Evolutionary conservation across 2,329 filamentous ascomycete genomes (phyloP).

Genomic region (Cryphonectria naterciae): DNA sequence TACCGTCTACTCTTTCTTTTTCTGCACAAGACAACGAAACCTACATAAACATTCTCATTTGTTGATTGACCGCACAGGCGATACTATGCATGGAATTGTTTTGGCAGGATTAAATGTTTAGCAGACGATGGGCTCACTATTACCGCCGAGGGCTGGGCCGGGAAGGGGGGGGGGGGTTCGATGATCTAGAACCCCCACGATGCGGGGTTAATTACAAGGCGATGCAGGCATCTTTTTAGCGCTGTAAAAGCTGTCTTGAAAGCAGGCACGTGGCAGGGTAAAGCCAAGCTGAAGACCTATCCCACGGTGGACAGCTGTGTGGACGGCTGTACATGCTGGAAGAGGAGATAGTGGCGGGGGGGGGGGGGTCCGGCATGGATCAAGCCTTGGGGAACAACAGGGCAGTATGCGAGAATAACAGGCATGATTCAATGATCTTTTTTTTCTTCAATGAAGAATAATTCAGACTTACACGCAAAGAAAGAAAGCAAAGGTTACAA

Average conservation of each 20-base stretch:
- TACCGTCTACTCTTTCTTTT: too few relatives aligned
- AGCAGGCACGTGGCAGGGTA: neutral
- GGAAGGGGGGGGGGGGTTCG: too few relatives aligned
- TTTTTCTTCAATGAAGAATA: too few relatives aligned
- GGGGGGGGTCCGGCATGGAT: neutral
- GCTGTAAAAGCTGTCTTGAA: neutral
- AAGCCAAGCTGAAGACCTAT: neutral
- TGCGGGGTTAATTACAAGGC: too few relatives aligned
- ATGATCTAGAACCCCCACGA: neutral
- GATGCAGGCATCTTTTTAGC: neutral
- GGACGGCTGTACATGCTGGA: neutral
- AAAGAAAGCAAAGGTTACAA: neutral
- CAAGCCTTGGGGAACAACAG: too few relatives aligned
- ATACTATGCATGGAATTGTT: too few relatives aligned
- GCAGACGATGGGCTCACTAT: neutral
- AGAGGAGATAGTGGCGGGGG: neutral
- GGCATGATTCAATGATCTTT: too few relatives aligned
- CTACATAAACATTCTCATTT: too few relatives aligned
- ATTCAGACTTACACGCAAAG: too few relatives aligned
- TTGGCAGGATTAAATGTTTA: neutral
- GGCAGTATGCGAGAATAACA: too few relatives aligned
- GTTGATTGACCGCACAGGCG: too few relatives aligned
- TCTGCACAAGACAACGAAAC: too few relatives aligned
- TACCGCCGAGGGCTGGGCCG: neutral
- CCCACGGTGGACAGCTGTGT: neutral